Evolutionary conservation across 257 asterid species (phyloP), one percentile per base, ranked within the genome.

Genomic region (Petrea volubilis): DNA sequence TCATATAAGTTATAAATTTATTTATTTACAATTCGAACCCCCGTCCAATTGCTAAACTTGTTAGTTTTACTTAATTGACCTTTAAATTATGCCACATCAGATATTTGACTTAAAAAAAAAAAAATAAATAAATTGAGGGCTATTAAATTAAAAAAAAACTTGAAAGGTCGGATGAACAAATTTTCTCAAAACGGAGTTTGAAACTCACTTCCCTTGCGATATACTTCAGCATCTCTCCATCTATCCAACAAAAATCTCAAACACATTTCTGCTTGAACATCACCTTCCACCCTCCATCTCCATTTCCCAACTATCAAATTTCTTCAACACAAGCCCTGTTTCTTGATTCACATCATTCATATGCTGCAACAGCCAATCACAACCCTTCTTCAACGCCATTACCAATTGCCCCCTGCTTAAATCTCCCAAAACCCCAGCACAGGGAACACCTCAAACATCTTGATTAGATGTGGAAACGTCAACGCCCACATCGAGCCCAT

Each of bases 181-280:
- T n/a, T n/a, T n/a, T n/a, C n/a, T n/a, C n/a, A n/a, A n/a, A n/a
- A n/a, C n/a, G n/a, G 60, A 20, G 70, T 77, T 55, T 77, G 73
- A 55, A 67, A 71, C 64, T 79, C 75, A 53, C 89, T 85, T 87
- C 77, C 77, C 93, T 85, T 90, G 68, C 71, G 83, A 74, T 74
- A 0, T 43, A 90, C 92, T 84, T 72, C 81, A 68, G 83, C 31
- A 56, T 60, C 75, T 60, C 75, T 66, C 79, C 79, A 67, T 64
- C 66, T 25, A 67, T n/a, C 67, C 60, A 67, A 74, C 34, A 57
- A 36, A 38, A 38, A 34, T 41, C 41, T 40, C 34, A 40, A 44
- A 47, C 23, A 64, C 59, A 40, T 41, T 67, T 67, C 60, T 68
- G 68, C 36, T 63, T 68, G 90, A 85, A 70, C 78, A 15, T 56